Base-by-base conservation (phyloP, 108 stramenopile genomes). In the Cylindrotheca fusiformis region DNA sequence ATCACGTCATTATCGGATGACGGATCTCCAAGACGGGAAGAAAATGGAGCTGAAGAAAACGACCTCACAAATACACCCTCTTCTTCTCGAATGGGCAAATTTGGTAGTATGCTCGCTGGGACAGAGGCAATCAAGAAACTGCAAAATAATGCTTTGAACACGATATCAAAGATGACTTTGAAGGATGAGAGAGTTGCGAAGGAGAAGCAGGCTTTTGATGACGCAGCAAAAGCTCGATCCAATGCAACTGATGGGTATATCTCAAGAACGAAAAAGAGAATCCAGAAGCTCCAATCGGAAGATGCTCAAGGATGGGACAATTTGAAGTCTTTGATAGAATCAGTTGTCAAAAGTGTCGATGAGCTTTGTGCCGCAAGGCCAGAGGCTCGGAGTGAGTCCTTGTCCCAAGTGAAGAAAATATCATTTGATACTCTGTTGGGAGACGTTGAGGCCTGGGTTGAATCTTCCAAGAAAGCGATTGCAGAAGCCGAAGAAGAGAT, bases 111-210 rank as follows among this genome's bases (percentile, higher is more conserved):
- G 41, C 50, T 72, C 45, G 62, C 63, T 33, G 91, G 85, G 22
- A 86, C 84, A 25, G 72, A 86, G 28, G 86, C 85, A 2, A 83
- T 91, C 81, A 85, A 87, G 32, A 82, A 88, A 24, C 66, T 92
- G 1, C 81, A 69, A 22, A 77, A 82, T 24, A 68, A 79, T 36
- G 79, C 86, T 26, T 48, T 79, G 28, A 53, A 58, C 20, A 81
- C 76, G 0, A 69, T 89, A 20, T 72, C 76, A 22, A 71, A 79
- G 24, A 66, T 68, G 24, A 67, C 59, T 33, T 49, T 83, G 2
- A 70, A 80, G 20, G 85, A 87, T 49, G 63, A 70, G 25, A 82
- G 77, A 60, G 76, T 79, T 52, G 69, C 53, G 5, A 83, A 79
- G 48, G 84, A 71, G 14, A 61, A 68, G 45, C 77, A 76, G 24